A percentile compares a stretch with the other conserved stretches of the same genome.
Conservation (phyloP, 495 filamentous ascomycete genomes). For the Penicillium ochrochloron region DNA sequence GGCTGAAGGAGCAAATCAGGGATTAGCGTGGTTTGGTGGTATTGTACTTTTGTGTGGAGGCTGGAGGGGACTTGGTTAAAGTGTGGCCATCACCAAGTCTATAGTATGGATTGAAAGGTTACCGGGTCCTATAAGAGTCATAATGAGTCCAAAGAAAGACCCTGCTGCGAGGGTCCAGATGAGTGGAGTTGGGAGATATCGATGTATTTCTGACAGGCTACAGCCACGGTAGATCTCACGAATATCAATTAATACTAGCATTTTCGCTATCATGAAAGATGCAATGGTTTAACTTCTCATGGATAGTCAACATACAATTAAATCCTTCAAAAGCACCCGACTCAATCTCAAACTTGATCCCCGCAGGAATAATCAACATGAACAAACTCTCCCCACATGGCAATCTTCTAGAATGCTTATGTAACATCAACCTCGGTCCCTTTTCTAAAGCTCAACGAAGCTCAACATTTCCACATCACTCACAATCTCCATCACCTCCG, state of each 20-base stretch:
- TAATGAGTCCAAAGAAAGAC: not conserved
- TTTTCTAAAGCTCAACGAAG: slow-evolving; percentile 11
- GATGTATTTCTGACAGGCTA: too few relatives aligned
- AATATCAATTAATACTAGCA: too few relatives aligned
- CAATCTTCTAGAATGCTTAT: slow-evolving; percentile 33
- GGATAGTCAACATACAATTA: too few relatives aligned
- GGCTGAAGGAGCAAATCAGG: slow-evolving; percentile 3
- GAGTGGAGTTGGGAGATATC: too few relatives aligned
- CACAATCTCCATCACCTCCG: not conserved
- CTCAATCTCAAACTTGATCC: not conserved
- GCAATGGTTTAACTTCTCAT: too few relatives aligned
- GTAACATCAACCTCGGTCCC: slow-evolving; percentile 29
- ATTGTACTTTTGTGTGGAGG: not conserved
- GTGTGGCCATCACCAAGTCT: not conserved
- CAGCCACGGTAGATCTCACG: too few relatives aligned
- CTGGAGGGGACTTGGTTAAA: not conserved
- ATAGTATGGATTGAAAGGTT: not conserved
- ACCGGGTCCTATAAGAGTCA: not conserved
- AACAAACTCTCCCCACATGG: slow-evolving; percentile 5
- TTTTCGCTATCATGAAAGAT: too few relatives aligned
- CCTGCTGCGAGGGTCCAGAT: too few relatives aligned
- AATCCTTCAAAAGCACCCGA: not conserved
- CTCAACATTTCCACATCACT: not conserved
- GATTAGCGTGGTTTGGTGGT: not conserved
- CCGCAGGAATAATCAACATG: not conserved